A percentile compares a stretch with the other conserved stretches of the same genome.
Evolutionary conservation across 176 grass and related monocot species (phyloP).

Genomic region (Oryza glumipatula): DNA sequence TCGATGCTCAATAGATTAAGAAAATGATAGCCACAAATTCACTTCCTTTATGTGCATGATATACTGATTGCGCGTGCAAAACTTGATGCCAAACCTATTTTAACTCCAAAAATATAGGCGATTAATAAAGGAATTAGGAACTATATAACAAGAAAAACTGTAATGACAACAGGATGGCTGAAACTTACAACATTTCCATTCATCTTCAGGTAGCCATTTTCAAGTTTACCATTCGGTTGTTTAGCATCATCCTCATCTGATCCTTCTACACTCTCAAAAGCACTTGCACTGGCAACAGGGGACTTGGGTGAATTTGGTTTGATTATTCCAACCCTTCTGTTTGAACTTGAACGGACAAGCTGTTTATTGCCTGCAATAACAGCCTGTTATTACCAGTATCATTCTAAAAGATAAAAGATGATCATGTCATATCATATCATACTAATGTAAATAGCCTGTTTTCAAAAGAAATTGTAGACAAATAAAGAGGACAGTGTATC

Average conservation of each 20-base stretch:
- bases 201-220: conserved; percentile 58
- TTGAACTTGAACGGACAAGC: conserved; percentile 54
- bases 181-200: conserved; percentile 74
- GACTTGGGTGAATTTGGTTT: conserved; percentile 79
- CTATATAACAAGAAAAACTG: conserved; percentile 8
- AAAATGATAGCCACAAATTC: conserved; percentile 7
- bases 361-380: conserved; percentile 58
- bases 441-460: conserved; percentile 17
- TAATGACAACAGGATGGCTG: conserved; percentile 12
- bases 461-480: neutral
- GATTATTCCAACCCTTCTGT: conserved; percentile 57
- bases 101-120: conserved; percentile 16
- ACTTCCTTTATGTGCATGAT: conserved; percentile 3
- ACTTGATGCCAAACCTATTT: conserved; percentile 1
- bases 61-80: neutral
- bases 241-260: conserved; percentile 57
- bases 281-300: conserved; percentile 64
- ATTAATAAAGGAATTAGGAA: conserved; percentile 15
- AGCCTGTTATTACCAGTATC: conserved; percentile 25
- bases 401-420: conserved; percentile 14
- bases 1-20: conserved; percentile 17
- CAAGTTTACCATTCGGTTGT: conserved; percentile 60
- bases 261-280: conserved; percentile 62
- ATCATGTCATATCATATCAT: neutral
- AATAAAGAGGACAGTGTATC: conserved; percentile 18